phyloP scores from a whole-genome alignment of 345 rosid species.

The Gossypium rotundifolium region DNA sequence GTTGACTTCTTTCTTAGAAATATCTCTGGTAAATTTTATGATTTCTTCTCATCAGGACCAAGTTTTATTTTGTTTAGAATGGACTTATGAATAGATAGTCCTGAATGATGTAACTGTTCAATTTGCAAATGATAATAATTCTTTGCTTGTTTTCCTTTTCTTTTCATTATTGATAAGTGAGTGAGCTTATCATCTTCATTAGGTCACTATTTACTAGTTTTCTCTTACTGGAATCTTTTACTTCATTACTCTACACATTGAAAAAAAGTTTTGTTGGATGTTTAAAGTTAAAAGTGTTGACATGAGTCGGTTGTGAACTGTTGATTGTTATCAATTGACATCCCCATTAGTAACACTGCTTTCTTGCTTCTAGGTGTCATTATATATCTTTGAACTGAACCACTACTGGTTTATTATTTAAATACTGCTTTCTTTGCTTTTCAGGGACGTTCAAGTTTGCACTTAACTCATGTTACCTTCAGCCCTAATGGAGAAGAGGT shows the following conservation, averaged over 20 bases:
- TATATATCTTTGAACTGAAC: not conserved
- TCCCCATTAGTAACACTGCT: not conserved
- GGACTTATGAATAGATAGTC: not conserved
- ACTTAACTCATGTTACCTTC: constrained; percentile 88
- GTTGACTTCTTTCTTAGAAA: constrained; percentile 5
- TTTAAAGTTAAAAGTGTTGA: not conserved
- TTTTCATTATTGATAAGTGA: not conserved
- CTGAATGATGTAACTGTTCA: not conserved
- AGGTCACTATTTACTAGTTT: not conserved
- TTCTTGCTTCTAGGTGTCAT: not conserved
- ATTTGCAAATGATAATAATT: not conserved
- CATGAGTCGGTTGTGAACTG: not conserved
- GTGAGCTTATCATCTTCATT: not conserved
- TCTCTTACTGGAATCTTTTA: not conserved
- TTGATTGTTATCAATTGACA: not conserved
- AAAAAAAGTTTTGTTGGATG: not conserved
- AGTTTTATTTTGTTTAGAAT: not conserved
- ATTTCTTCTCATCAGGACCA: not conserved
- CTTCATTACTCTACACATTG: not conserved
- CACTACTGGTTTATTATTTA: not conserved
- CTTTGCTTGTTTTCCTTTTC: not conserved
- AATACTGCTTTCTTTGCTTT: constrained; percentile 18
- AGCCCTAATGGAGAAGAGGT: constrained; percentile 96
- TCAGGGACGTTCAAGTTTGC: constrained; percentile 75
- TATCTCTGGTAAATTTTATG: not conserved